Base-by-base conservation (phyloP, 768 basidiomycete species). In the Phanerochaete sordida region DNA sequence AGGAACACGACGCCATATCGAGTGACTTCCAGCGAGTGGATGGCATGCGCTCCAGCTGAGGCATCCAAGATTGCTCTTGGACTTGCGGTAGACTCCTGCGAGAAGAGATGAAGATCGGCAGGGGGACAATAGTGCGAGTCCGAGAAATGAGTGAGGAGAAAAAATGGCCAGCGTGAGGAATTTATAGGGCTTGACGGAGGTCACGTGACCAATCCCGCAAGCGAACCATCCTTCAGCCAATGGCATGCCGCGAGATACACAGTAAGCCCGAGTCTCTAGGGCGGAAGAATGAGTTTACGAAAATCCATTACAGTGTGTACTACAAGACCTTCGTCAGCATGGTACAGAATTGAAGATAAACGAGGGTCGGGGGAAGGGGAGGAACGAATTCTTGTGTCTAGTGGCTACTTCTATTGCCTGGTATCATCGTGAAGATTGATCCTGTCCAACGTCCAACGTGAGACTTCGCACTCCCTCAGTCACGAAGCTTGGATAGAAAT, bases 111-210 rank as follows among this genome's bases (percentile, higher is more conserved):
- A 51, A 27, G 31, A 62, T 65, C 61, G 49, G 70, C 72, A 75
- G 72, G 74, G 70, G 74, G 72, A 75, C 74, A 75, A 75, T 75
- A 75, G 70, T 72, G 74, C 74, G 66, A 64, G 72, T 66, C 72
- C 74, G 65, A 16, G 65, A 67, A 73, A 73, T 73, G 73, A 73
- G 74, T 74, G 49, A 58, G 26, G 64, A 62, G 61, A 53, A 35
- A 50, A 62, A 59, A 44, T 30, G 37, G 9, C 3, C 16, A 16
- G 35, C n/a, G 50, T 30, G 49, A 27, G 35, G 11, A 23, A 11
- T 54, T 33, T 54, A 54, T 39, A 54, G 6, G 6, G 9, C 16
- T 27, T 35, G 11, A 21, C 23, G n/a, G 3, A 6, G 13, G 39
- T 39, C 53, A 54, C 53, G 53, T 54, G 53, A 28, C 33, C 11